Evolutionary conservation across 257 asterid species (phyloP), one percentile per base, ranked within the genome.

Genomic region (Przewalskia tangutica): DNA sequence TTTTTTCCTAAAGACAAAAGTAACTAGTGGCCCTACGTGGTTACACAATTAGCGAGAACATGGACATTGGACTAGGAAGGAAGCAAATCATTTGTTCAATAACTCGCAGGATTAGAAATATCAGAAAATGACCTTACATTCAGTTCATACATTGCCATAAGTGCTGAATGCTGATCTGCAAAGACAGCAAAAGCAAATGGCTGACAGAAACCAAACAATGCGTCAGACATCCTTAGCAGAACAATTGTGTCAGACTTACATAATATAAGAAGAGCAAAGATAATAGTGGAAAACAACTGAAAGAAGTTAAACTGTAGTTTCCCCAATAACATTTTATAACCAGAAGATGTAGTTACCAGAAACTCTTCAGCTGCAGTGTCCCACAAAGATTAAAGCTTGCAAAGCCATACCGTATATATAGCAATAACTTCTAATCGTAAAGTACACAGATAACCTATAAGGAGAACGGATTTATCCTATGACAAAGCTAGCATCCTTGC

Each of bases 151-250:
- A 96, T 85, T 40, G 99, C 98, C 93, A 91, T 82, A 80, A 96
- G 71, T 60, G 99, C 98, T 65, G 99, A 89, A 82, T 89, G 97
- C 84, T 94, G 99, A 87, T 95, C 98, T 84, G 73, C 85, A 85
- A 95, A 93, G 44, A 97, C 95, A 17, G 98, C 99, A 90, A 96
- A 96, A 77, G 97, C 99, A 91, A 96, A 96, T 77, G 98, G 98
- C 98, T 94, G 95, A 80, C 79, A 83, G 80, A 53, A 83, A 78
- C 40, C 81, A 78, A 77, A 46, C 32, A 62, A 76, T 80, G 75
- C 3, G 13, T 70, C 38, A 84, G 20, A 20, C 20, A 23, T 68
- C 77, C 54, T 68, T 34, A 63, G 84, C 65, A 86, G 60, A 63
- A 59, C n/a, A 36, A 66, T 83, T 70, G 64, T 5, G 34, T 55